Conservation (phyloP, 2,329 filamentous ascomycete genomes). For the Plenodomus tracheiphilus region DNA sequence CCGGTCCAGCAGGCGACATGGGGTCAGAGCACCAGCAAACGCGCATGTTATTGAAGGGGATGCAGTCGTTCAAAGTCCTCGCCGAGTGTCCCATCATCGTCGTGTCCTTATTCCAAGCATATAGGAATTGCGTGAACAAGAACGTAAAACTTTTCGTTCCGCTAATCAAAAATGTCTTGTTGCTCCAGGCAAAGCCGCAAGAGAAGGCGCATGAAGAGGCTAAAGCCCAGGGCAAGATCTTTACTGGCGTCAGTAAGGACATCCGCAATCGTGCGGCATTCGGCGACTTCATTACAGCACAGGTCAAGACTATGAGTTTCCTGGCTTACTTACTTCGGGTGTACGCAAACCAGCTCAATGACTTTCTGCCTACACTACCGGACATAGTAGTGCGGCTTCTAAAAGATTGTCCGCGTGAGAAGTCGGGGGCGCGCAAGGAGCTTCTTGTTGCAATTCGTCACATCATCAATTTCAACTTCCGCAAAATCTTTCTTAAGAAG, state of each 20-base stretch:
- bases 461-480: constrained; percentile 98
- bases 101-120: constrained; percentile 95
- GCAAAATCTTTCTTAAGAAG: constrained; percentile 90
- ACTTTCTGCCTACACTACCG: constrained; percentile 84
- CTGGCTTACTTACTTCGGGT: constrained; percentile 88
- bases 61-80: constrained; percentile 98
- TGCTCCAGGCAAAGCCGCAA: constrained; percentile 89
- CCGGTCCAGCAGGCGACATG: constrained; percentile 71
- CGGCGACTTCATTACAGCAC: constrained; percentile 95
- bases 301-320: constrained; percentile 99
- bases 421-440: constrained; percentile 91
- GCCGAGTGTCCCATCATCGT: constrained; percentile 99
- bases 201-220: constrained; percentile 89
- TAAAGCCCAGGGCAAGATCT: constrained; percentile 75
- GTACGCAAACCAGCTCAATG: constrained; percentile 81
- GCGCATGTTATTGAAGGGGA: constrained; percentile 82
- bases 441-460: constrained; percentile 94
- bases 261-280: constrained; percentile 94
- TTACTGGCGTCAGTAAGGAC: constrained; percentile 88
- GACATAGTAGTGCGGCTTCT: constrained; percentile 88
- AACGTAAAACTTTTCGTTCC: constrained; percentile 94
- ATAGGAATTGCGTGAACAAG: constrained; percentile 74
- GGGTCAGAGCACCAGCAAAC: constrained; percentile 81
- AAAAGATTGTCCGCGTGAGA: constrained; percentile 92
- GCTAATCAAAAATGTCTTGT: constrained; percentile 85